Base-by-base conservation (phyloP, 257 asterid genomes). In the Cynanchum wilfordii region DNA sequence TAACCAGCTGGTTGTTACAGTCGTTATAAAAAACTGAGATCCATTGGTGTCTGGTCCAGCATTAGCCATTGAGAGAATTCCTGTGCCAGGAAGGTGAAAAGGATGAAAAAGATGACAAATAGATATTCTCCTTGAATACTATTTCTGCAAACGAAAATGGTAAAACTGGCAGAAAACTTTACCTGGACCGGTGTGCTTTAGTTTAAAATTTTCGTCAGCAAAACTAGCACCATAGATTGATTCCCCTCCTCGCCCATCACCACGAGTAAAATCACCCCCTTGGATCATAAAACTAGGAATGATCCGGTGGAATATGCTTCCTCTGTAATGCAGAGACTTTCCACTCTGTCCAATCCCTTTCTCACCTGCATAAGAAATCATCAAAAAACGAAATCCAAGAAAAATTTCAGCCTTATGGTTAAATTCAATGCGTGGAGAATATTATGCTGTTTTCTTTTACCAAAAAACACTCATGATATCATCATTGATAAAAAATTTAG, bases 181-280 rank as follows among this genome's bases (percentile, higher is more conserved):
- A 90, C 98, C 98, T 42, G 97, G 95, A 70, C 77, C 91, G 2
- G 89, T 82, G 88, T 93, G 98, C 79, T 86, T 93, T 65, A 90
- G 82, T 77, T 88, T 79, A 79, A 93, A 93, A 79, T 90, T 93
- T 81, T 93, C 98, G 69, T 93, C 98, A 27, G 89, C 73, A 81
- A 93, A 93, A 40, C 47, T 85, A 73, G 77, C 79, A 24, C 97
- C 96, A 74, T 79, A 90, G 57, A 93, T 90, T 2, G 98, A 93
- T 78, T 93, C 98, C 58, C 98, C 98, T 58, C 98, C 98, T 57
- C 90, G 86, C 54, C 97, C 98, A 83, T 93, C 97, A 22, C 97
- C 97, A 71, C 68, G 86, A 47, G 97, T 93, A 80, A 93, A 93
- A 77, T 93, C 98, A 19, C 97, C 98, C 71, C 98, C 98, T 78